Percentiles rank a stretch among this genome's conserved stretches.
phyloP scores from a whole-genome alignment of 2,329 filamentous ascomycete species.

The Podosphaera xanthii region DNA sequence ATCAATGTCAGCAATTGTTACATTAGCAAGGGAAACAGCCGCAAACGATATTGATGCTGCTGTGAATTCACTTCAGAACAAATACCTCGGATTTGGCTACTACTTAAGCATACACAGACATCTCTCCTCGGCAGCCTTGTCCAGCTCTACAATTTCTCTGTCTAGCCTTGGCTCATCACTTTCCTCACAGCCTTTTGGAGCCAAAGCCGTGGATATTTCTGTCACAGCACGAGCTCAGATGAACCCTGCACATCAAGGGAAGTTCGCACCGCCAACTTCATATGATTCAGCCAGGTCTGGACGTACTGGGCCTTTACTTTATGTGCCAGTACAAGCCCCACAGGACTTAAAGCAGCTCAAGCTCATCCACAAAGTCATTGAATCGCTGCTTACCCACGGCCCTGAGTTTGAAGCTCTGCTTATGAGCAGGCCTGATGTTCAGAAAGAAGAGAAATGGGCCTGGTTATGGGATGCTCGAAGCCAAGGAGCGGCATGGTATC shows the following conservation, averaged over 20 bases:
- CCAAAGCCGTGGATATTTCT: slow-evolving; percentile 31
- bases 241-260: slow-evolving; percentile 28
- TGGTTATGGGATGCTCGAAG: slow-evolving; percentile 81
- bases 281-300: slow-evolving; percentile 26
- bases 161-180: slow-evolving; percentile 18
- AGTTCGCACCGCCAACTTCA: slow-evolving; percentile 56
- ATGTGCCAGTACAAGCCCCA: slow-evolving; percentile 54
- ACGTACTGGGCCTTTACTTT: slow-evolving; percentile 26
- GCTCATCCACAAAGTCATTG: slow-evolving; percentile 72
- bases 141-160: slow-evolving; percentile 20
- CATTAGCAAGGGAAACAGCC: slow-evolving; percentile 56
- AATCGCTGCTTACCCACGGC: slow-evolving; percentile 56
- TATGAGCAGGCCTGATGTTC: slow-evolving; percentile 68
- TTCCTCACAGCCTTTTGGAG: slow-evolving; percentile 52
- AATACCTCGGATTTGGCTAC: slow-evolving; percentile 67
- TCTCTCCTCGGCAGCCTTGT: slow-evolving; percentile 53
- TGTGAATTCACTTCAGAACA: slow-evolving; percentile 58
- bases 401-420: slow-evolving; percentile 78
- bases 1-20: slow-evolving; percentile 57
- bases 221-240: slow-evolving; percentile 24
- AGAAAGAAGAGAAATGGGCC: slow-evolving; percentile 72
- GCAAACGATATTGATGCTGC: slow-evolving; percentile 63
- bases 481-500: slow-evolving; percentile 67
- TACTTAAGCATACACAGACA: slow-evolving; percentile 62
- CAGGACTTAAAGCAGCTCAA: slow-evolving; percentile 56